Conservation (phyloP, 169 alveolate species). For the Eimeria falciformis region DNA sequence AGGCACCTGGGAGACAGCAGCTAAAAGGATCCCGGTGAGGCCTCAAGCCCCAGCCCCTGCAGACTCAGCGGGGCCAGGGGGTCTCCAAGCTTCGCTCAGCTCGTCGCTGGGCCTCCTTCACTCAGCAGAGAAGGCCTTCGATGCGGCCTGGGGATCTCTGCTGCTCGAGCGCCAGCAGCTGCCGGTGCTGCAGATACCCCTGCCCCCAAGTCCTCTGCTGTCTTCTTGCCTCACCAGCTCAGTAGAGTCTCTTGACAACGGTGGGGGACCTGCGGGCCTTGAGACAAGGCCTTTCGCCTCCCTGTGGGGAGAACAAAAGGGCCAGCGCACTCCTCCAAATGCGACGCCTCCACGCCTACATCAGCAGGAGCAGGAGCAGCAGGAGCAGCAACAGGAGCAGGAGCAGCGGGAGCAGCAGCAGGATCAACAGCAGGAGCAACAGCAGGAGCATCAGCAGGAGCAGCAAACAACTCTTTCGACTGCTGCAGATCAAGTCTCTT, state of each 20-base stretch:
- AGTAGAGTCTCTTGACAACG: neutral
- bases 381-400: neutral
- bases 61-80: neutral
- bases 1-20: too few species aligned
- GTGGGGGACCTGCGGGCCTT: constrained; percentile 9
- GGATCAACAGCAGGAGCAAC: neutral
- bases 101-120: neutral
- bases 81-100: neutral
- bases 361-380: neutral
- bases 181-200: neutral
- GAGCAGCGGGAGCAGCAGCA: neutral
- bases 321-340: neutral
- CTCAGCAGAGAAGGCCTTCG: constrained; percentile 14
- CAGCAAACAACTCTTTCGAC: neutral
- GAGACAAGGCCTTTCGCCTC: neutral
- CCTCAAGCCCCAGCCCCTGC: too few species aligned
- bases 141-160: neutral
- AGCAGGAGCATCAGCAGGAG: neutral
- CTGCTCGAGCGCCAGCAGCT: constrained; percentile 3
- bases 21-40: too few species aligned
- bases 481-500: neutral
- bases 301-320: neutral
- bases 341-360: too few species aligned
- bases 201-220: neutral
- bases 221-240: neutral